These are phyloP conservation scores for Fusarium equiseti DNA, from an alignment of 2,329 filamentous ascomycete genomes.

Conservation along the genomic window DNA sequence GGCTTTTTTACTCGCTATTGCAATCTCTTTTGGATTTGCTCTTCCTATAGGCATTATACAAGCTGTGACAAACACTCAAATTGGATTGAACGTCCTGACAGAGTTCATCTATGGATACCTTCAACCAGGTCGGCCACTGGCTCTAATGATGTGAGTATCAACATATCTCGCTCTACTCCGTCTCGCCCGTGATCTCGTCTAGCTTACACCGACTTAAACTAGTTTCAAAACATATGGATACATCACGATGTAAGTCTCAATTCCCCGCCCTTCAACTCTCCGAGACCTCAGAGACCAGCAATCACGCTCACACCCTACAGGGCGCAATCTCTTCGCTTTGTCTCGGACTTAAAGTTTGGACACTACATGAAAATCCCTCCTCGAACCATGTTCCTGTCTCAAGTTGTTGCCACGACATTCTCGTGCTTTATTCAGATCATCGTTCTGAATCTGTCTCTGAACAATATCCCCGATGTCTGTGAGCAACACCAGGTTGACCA, in stretches of 20 bases:
- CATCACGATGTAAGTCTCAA: constrained; percentile 64
- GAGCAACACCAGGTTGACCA: constrained; percentile 65
- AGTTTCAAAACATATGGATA: constrained; percentile 74
- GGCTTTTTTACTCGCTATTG: constrained; percentile 75
- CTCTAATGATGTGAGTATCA: constrained; percentile 74
- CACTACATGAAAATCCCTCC: constrained; percentile 81
- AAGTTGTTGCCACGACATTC: constrained; percentile 74
- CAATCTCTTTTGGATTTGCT: constrained; percentile 72
- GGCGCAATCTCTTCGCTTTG: constrained; percentile 73
- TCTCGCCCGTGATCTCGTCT: not conserved
- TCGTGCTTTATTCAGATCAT: constrained; percentile 75
- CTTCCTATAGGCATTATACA: constrained; percentile 78
- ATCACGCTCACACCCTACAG: constrained; percentile 38
- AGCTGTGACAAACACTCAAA: constrained; percentile 76
- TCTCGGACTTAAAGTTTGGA: constrained; percentile 75
- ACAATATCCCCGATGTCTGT: constrained; percentile 74
- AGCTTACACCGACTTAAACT: not conserved
- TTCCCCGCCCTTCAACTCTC: not conserved
- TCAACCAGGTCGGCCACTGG: constrained; percentile 77
- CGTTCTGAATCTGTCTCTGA: constrained; percentile 72
- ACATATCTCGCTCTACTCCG: not conserved
- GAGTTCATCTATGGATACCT: constrained; percentile 83
- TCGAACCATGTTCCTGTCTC: constrained; percentile 73
- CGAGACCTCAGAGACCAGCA: not conserved
- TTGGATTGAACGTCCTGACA: constrained; percentile 79